Conservation (phyloP, 768 basidiomycete species). For the Serendipita sp. region DNA sequence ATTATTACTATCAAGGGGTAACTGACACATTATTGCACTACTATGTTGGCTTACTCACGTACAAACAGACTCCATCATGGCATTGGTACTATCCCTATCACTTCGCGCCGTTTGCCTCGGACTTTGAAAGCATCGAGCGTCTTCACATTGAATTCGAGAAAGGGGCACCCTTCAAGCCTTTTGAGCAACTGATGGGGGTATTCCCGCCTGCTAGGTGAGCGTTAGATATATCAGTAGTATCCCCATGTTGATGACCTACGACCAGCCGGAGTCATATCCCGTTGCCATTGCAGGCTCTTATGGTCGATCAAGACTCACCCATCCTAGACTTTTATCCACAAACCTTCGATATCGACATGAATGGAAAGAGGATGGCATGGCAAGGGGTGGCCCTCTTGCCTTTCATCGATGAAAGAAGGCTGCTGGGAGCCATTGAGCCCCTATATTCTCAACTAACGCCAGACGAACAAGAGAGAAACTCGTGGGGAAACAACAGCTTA, state of each 20-base stretch:
- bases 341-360: slow-evolving; percentile 96
- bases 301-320: slow-evolving; percentile 74
- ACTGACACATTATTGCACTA: slow-evolving; percentile 15
- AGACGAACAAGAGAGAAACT: slow-evolving; percentile 71
- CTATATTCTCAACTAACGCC: slow-evolving; percentile 42
- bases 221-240: neutral
- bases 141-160: slow-evolving; percentile 66
- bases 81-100: slow-evolving; percentile 99
- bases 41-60: slow-evolving; percentile 7
- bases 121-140: slow-evolving; percentile 64
- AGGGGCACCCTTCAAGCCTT: slow-evolving; percentile 87
- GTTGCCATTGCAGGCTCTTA: slow-evolving; percentile 64
- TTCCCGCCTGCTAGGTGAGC: slow-evolving; percentile 80
- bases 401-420: slow-evolving; percentile 76
- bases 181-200: slow-evolving; percentile 95
- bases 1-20: slow-evolving; percentile 98
- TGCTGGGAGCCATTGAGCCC: slow-evolving; percentile 68
- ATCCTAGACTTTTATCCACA: slow-evolving; percentile 93
- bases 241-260: slow-evolving; percentile 6
- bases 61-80: slow-evolving; percentile 75
- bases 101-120: slow-evolving; percentile 93
- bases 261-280: slow-evolving; percentile 83
- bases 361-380: slow-evolving; percentile 99
- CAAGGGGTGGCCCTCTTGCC: slow-evolving; percentile 94
- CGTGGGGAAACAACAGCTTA: slow-evolving; percentile 67